Evolutionary conservation across 2,329 filamentous ascomycete genomes (phyloP), one percentile per base, ranked within the genome.

Genomic region (Ceratocystis colombiana): DNA sequence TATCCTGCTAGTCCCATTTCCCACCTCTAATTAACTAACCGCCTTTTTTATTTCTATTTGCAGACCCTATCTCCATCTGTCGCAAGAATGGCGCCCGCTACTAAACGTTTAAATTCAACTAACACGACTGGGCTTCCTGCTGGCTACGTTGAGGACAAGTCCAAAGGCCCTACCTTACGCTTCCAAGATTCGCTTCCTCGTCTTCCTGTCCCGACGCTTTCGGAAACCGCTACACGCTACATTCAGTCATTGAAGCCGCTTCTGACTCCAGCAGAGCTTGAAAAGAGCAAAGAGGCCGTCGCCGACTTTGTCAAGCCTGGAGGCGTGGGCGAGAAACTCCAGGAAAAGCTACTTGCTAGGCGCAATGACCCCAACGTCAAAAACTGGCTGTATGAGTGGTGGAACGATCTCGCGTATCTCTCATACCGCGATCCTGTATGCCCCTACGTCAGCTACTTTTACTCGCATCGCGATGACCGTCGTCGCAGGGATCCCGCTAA

Each of bases 391-490:
- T 86, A 88, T 71, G 93, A 99, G 71, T 99, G 94, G 94, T 99
- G 94, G 94, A 97, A 99, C 76, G 85, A 96, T 64, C 85, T 86
- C 3, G 94, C 94, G 67, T 99, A 99, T 78, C 85, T 99, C 70
- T 83, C 79, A 70, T 97, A 97, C 80, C 88, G 93, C 70, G 94
- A 97, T 75, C 94, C 94, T 10, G 90, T 99, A 61, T 89, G 97
- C 20, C 94, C 94, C 69, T 99, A 97, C 75, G 94, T 99, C 73
- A 96, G 90, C 77, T 99, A 99, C 83, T 99, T 99, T 80, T 99
- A 99, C 80, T 96, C 92, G 66, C 93, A 97, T 79, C 86, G 90
- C 71, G 94, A 99, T 77, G 95, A 99, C 77, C 86, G 90, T 71
- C 84, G 87, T 74, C 85, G 93, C 70, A 86, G 91, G 69, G 85